Evolutionary conservation across 345 rosid genomes (phyloP).

Genomic region (Hevea brasiliensis): DNA sequence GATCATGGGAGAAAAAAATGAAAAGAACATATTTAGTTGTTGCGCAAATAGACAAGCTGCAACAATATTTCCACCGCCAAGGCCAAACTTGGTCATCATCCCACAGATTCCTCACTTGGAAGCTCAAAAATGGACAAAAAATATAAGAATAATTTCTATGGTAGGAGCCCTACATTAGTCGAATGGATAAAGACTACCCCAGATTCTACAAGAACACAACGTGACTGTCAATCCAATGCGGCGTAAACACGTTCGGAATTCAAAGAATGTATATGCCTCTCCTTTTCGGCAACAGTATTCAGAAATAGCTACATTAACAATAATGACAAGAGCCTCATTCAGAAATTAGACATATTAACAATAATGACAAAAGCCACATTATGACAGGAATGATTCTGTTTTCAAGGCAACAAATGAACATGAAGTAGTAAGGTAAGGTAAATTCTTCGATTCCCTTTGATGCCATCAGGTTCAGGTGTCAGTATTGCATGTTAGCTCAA

Average conservation of each 20-base stretch:
- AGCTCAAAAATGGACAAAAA: not conserved
- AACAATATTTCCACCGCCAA: conserved; percentile 14
- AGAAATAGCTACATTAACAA: conserved; percentile 16
- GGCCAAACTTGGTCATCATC: conserved; percentile 12
- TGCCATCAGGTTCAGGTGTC: conserved; percentile 7
- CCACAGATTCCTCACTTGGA: conserved; percentile 18
- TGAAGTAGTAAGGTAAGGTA: not conserved
- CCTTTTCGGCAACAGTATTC: conserved; percentile 26
- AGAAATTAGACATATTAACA: too few relatives aligned
- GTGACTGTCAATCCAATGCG: conserved; percentile 15
- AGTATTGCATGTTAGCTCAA: not conserved
- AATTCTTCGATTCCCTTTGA: conserved; percentile 5
- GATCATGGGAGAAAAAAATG: not conserved
- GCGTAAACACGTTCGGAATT: conserved; percentile 15
- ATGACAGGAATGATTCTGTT: not conserved
- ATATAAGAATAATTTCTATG: conserved; percentile 26
- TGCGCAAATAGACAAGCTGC: conserved; percentile 21
- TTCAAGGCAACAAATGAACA: conserved; percentile 4
- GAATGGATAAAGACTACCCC: conserved; percentile 17
- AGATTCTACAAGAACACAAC: conserved; percentile 24
- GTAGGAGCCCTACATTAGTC: conserved; percentile 32
- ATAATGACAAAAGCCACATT: not conserved
- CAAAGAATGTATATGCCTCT: conserved; percentile 14
- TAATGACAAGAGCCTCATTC: conserved; percentile 14
- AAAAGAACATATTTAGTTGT: conserved; percentile 22